Base-by-base conservation (phyloP, 2,329 filamentous ascomycete genomes). In the Phaeoacremonium minimum region DNA sequence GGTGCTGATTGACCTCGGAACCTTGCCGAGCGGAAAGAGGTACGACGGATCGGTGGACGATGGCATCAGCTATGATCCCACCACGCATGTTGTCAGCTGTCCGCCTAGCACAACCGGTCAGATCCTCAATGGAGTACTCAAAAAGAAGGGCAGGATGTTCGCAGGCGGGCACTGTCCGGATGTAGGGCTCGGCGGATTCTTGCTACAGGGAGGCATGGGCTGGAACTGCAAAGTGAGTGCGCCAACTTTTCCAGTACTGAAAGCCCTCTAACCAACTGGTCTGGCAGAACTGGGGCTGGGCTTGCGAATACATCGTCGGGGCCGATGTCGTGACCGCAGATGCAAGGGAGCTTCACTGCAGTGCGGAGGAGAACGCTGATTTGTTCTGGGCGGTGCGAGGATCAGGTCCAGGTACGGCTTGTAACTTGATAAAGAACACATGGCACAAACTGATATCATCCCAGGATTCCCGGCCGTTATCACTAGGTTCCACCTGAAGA, bases 121-220 rank as follows among this genome's bases (percentile, higher is more conserved):
- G 15, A 50, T 59, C 46, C 43, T 71, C 8, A 72, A 71, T 43
- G 46, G 37, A 4, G 57, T 57, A 34, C 49, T 73, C n/a, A 46
- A 33, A 1, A 34, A 40, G 1, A 48, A 60, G 30, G 67, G 64
- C 1, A 52, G 64, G 22, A 63, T 75, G 56, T 77, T 77, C 44
- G 58, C 63, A 0, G 71, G 69, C 1, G 74, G 73, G 0, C 74
- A 77, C 49, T 77, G 72, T 47, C 72, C 73, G 1, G 71, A 75
- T 49, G 73, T 77, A 14, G 73, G 70, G 7, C 46, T 77, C n/a
- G 73, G 73, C 1, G 73, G 73, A 0, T 77, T 76, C 42, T 48
- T 77, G 15, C 49, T 78, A 12, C 72, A 76, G 44, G 74, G 73
- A 0, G 73, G 73, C 2, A 75, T 77, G 69, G 73, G 73, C 0